Evolutionary conservation across 257 asterid species (phyloP).

Genomic region (Scutellaria galericulata): DNA sequence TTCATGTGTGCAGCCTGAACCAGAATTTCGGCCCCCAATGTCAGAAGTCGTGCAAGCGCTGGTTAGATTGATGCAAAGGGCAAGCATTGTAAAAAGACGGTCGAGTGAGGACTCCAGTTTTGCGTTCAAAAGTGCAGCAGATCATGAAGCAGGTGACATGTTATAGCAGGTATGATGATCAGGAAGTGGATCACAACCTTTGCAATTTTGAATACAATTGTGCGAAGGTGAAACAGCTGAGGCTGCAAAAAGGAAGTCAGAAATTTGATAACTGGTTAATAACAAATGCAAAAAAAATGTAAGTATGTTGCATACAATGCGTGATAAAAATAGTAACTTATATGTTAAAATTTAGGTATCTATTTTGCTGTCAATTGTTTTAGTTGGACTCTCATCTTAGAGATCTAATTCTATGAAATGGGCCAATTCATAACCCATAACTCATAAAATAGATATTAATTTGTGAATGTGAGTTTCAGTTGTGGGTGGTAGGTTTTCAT

Average conservation of each 20-base stretch:
- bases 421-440: no score
- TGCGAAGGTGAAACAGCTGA: conserved; percentile 37
- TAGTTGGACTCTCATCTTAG: not conserved
- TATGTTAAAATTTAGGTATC: conserved; percentile 33
- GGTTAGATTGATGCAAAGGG: conserved; percentile 90
- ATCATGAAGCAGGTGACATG: conserved; percentile 65
- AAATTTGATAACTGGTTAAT: conserved; percentile 14
- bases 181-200: conserved; percentile 33
- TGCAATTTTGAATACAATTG: conserved; percentile 59
- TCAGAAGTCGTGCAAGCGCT: conserved; percentile 97
- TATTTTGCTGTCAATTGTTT: conserved; percentile 25
- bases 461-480: no score
- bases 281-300: conserved; percentile 40
- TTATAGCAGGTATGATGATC: conserved; percentile 40
- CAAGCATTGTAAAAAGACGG: conserved; percentile 68
- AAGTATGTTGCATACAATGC: conserved; percentile 39
- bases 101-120: conserved; percentile 80
- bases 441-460: no score
- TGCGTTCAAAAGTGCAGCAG: conserved; percentile 68
- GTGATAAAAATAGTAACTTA: conserved; percentile 25
- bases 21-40: conserved; percentile 98
- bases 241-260: not conserved
- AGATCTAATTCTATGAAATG: no score
- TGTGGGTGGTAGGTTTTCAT: no score
- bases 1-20: conserved; percentile 74